Evolutionary conservation across 495 filamentous ascomycete genomes (phyloP).

Genomic region (Hypoxylon subgilvum): DNA sequence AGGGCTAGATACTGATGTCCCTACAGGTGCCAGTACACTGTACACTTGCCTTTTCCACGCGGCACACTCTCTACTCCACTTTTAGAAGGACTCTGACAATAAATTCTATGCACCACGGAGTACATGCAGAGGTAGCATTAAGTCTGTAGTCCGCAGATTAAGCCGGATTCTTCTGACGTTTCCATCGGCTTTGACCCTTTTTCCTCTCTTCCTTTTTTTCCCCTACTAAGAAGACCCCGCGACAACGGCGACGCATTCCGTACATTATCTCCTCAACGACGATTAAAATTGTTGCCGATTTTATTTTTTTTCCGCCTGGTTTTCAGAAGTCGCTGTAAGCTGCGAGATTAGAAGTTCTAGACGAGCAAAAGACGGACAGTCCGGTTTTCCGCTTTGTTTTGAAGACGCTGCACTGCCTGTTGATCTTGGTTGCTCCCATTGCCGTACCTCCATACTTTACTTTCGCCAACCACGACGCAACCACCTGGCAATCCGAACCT

Average conservation of each 20-base stretch:
- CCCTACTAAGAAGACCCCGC: conserved; percentile 36
- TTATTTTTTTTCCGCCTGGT: conserved; percentile 6
- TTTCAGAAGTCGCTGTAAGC: conserved; percentile 4
- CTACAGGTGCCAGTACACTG: too few species aligned
- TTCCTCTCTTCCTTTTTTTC: conserved; percentile 41
- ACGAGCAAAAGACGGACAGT: conserved; percentile 12
- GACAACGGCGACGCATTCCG: conserved; percentile 40
- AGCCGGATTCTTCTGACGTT: conserved; percentile 57
- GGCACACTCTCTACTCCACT: conserved; percentile 11
- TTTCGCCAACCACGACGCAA: conserved; percentile 6
- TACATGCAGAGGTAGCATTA: too few species aligned
- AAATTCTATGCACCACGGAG: too few species aligned
- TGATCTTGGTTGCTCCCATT: conserved; percentile 6
- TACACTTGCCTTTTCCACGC: too few species aligned
- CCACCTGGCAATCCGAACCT: conserved; percentile 24
- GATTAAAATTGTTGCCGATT: conserved; percentile 15
- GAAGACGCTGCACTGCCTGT: too few species aligned
- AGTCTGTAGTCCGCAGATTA: conserved; percentile 45
- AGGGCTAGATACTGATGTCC: too few species aligned
- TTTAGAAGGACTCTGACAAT: too few species aligned
- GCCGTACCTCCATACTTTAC: conserved; percentile 8
- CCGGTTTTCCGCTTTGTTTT: conserved; percentile 33
- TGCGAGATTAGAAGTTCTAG: conserved; percentile 15
- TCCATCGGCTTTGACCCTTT: conserved; percentile 51
- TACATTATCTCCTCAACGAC: conserved; percentile 30